Conservation (phyloP, 1,139 yeast genomes). For the Zhuliangozyma blackwelliae region DNA sequence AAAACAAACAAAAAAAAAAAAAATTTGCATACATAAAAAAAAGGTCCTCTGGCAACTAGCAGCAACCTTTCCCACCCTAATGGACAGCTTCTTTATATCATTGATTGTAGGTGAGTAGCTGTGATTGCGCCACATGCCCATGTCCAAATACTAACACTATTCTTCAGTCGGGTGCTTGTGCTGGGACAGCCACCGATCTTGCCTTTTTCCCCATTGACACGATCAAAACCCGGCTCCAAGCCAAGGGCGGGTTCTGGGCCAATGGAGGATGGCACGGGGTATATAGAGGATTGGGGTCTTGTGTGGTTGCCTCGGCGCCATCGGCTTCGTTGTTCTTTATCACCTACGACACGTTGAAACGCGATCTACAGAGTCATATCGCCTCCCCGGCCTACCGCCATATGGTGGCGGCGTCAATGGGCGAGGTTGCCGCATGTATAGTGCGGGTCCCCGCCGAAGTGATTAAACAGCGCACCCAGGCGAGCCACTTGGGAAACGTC, state of each 20-base stretch:
- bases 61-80: neutral
- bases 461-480: slow-evolving; percentile 90
- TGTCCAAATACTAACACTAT: neutral
- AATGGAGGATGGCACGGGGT: slow-evolving; percentile 94
- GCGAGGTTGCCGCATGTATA: slow-evolving; percentile 89
- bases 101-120: slow-evolving; percentile 8
- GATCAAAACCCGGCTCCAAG: slow-evolving; percentile 87
- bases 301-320: slow-evolving; percentile 94
- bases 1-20: too few species aligned
- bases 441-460: slow-evolving; percentile 97
- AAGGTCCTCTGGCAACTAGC: too few species aligned
- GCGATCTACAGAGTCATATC: slow-evolving; percentile 30
- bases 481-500: slow-evolving; percentile 44
- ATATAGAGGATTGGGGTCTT: slow-evolving; percentile 88
- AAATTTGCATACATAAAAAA: too few species aligned
- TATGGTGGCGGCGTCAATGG: slow-evolving; percentile 83
- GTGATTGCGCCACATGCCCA: neutral
- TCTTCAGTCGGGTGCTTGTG: slow-evolving; percentile 80
- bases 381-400: slow-evolving; percentile 50
- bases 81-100: slow-evolving; percentile 8
- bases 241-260: slow-evolving; percentile 85
- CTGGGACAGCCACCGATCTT: slow-evolving; percentile 93
- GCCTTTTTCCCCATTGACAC: slow-evolving; percentile 97
- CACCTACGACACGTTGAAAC: slow-evolving; percentile 78
- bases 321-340: slow-evolving; percentile 85